These are phyloP conservation scores for Pleurotus djamor DNA, from an alignment of 768 basidiomycete genomes.

Conservation along the genomic window DNA sequence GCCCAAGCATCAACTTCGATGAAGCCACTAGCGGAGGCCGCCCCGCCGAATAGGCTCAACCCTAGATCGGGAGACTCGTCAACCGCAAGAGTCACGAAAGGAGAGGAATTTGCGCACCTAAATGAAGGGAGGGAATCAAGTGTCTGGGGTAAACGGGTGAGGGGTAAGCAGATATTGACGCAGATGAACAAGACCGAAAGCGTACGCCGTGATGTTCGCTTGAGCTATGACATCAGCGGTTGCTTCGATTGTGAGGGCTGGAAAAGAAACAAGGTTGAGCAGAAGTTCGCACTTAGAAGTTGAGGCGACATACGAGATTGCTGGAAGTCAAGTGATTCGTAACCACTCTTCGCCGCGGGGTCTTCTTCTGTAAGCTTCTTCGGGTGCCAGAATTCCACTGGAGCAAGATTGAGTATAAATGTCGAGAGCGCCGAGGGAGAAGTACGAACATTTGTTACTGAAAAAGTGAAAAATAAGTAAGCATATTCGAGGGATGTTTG, in stretches of 20 bases:
- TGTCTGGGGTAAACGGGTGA: neutral
- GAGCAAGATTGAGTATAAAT: neutral
- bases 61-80: neutral
- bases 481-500: no score
- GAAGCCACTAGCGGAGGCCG: neutral
- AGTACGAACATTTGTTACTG: no score
- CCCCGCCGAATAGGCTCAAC: neutral
- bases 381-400: slow-evolving; percentile 2
- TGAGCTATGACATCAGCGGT: neutral
- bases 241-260: neutral
- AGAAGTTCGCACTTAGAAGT: no score
- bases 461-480: no score
- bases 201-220: neutral
- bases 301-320: neutral
- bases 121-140: neutral
- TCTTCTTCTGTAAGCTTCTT: neutral
- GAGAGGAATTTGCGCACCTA: neutral
- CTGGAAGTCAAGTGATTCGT: neutral
- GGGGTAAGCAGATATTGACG: neutral
- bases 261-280: no score
- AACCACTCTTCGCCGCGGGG: neutral
- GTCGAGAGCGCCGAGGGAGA: neutral
- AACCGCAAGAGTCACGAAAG: neutral
- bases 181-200: no score
- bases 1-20: neutral